These are phyloP conservation scores for Peronospora belbahrii DNA, from an alignment of 352 stramenopile genomes.

Conservation along the genomic window DNA sequence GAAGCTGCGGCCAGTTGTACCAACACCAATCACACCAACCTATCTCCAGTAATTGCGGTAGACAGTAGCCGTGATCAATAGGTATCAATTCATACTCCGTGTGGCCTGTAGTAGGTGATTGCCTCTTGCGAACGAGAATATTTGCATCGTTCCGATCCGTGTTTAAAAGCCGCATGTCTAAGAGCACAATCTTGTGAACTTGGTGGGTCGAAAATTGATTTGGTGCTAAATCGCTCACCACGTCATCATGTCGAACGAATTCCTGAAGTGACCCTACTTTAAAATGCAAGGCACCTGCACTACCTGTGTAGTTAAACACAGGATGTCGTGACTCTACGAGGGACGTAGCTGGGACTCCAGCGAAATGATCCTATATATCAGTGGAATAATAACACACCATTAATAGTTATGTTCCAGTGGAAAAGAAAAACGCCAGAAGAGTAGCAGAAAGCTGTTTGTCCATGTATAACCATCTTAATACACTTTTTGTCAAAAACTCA, in stretches of 20 bases:
- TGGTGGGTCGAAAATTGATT: constrained; percentile 86
- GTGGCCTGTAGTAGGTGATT: constrained; percentile 34
- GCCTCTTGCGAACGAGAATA: constrained; percentile 89
- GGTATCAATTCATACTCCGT: constrained; percentile 92
- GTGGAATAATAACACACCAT: constrained; percentile 23
- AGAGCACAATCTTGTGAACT: constrained; percentile 97
- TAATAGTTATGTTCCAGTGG: background rate
- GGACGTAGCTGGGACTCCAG: constrained; percentile 66
- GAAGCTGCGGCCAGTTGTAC: constrained; percentile 94
- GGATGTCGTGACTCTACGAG: constrained; percentile 68
- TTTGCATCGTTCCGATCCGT: constrained; percentile 97
- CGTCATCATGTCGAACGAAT: constrained; percentile 92
- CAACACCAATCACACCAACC: constrained; percentile 98
- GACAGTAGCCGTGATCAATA: constrained; percentile 99
- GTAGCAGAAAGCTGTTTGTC: background rate
- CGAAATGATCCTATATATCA: constrained; percentile 71
- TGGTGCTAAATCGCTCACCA: constrained; percentile 90
- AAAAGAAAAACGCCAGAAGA: background rate
- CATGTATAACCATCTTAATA: background rate
- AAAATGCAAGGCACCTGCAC: constrained; percentile 44
- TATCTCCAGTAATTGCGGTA: constrained; percentile 93
- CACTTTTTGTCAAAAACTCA: background rate
- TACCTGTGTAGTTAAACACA: constrained; percentile 66
- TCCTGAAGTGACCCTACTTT: constrained; percentile 97
- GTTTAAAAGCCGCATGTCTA: constrained; percentile 98